Percentiles rank a stretch among this genome's conserved stretches.
Conservation (phyloP, 2,329 filamentous ascomycete species). For the Xylariaceae sp. region DNA sequence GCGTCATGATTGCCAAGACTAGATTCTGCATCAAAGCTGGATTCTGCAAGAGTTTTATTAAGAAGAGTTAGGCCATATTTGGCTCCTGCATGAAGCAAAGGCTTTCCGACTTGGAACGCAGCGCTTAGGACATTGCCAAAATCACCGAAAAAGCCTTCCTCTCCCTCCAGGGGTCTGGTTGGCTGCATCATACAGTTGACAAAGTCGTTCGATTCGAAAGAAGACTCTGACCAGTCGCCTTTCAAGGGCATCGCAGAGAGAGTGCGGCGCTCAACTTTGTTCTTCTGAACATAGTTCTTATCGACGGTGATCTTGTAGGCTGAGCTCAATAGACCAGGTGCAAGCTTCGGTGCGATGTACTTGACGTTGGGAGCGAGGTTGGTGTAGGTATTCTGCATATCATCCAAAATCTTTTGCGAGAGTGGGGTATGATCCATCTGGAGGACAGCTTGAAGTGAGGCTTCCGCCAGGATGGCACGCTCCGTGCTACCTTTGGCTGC, state of each 20-base stretch:
- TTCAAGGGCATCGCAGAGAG: not conserved
- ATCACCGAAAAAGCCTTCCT: conserved; percentile 2
- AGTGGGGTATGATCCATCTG: not conserved
- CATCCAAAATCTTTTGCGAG: not conserved
- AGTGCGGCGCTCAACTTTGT: not conserved
- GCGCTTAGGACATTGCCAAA: not conserved
- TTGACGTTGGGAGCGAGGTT: conserved; percentile 7
- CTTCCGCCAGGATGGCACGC: conserved; percentile 7
- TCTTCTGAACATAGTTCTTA: not conserved
- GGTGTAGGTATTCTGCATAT: not conserved
- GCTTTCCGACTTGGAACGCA: not conserved
- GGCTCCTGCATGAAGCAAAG: not conserved
- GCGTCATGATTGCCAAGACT: not conserved
- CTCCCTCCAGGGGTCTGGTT: not conserved
- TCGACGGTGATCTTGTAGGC: not conserved
- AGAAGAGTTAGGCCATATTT: not conserved
- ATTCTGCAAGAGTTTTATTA: not conserved
- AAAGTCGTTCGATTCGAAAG: conserved; percentile 1
- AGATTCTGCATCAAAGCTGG: not conserved
- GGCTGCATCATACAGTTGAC: conserved; percentile 1
- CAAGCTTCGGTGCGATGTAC: conserved; percentile 8
- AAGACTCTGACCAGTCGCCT: not conserved
- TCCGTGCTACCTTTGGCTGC: not conserved
- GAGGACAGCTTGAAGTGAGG: conserved; percentile 10
- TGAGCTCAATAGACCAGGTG: not conserved